These are phyloP conservation scores for Tulasnella sp. DNA, from an alignment of 768 basidiomycete genomes.

Conservation along the genomic window DNA sequence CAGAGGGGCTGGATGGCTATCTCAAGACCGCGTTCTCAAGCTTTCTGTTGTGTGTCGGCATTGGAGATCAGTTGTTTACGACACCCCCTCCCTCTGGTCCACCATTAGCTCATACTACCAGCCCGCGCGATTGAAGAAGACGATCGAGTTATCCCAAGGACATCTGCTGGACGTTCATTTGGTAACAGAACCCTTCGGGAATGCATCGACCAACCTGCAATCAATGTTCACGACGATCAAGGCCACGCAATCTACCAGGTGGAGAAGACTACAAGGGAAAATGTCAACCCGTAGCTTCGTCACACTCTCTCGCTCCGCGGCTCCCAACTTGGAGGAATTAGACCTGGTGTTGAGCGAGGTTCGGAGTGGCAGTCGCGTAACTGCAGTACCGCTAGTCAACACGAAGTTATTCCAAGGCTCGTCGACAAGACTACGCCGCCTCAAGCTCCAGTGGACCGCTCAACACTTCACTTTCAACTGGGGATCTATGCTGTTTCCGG, in stretches of 20 bases:
- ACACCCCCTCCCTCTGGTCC: constrained; percentile 6
- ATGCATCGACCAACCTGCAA: neutral
- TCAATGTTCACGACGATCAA: neutral
- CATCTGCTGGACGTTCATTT: neutral
- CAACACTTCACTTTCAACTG: neutral
- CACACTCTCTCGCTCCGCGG: neutral
- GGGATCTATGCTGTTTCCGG: neutral
- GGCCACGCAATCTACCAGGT: neutral
- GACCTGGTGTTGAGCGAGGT: neutral
- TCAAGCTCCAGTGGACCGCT: neutral
- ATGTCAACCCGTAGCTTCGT: neutral
- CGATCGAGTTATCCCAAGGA: neutral
- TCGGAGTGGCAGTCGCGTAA: neutral
- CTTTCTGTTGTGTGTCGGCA: neutral
- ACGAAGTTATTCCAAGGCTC: neutral
- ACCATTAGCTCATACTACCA: neutral
- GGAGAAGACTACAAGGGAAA: neutral
- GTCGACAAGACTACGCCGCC: neutral
- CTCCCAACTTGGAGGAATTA: neutral
- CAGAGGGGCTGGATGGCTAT: neutral
- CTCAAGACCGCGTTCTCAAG: neutral
- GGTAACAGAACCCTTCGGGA: neutral
- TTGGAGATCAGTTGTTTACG: neutral
- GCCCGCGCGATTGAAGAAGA: neutral
- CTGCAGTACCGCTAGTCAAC: neutral